These are phyloP conservation scores for Boletus eberwhitei DNA, from an alignment of 768 basidiomycete species.

Conservation along the genomic window DNA sequence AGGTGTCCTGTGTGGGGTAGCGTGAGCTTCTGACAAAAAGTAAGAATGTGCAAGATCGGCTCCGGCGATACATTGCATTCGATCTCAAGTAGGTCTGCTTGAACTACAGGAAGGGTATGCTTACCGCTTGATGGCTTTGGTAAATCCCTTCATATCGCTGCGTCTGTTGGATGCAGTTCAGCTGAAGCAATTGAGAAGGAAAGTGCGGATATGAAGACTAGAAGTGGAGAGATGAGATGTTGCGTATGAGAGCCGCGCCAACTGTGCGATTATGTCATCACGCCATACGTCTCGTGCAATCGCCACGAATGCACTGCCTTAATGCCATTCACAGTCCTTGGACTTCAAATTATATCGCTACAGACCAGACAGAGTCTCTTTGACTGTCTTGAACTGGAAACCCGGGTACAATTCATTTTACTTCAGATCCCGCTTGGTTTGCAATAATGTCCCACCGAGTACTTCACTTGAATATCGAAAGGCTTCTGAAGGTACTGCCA, in stretches of 20 bases:
- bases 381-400: background rate
- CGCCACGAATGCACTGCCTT: too few species aligned
- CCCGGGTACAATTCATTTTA: background rate
- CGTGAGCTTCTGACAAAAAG: slow-evolving; percentile 9
- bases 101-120: slow-evolving; percentile 10
- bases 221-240: background rate
- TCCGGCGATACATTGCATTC: background rate
- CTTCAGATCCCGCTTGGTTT: too few species aligned
- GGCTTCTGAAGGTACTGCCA: background rate
- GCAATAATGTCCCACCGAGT: background rate
- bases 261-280: slow-evolving; percentile 22
- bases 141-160: slow-evolving; percentile 74
- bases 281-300: background rate
- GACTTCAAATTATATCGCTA: background rate
- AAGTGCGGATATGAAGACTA: background rate
- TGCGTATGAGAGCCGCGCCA: background rate
- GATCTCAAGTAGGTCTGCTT: background rate
- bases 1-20: slow-evolving; percentile 62
- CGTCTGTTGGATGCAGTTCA: background rate
- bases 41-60: slow-evolving; percentile 2
- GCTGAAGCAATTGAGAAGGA: background rate
- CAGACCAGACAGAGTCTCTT: too few species aligned
- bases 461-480: background rate
- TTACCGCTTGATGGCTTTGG: slow-evolving; percentile 75
- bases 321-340: too few species aligned